Percentiles rank a stretch among this genome's conserved stretches.
phyloP scores from a whole-genome alignment of 1,284 basidiomycete species.

The Cutaneotrichosporon cavernicola region DNA sequence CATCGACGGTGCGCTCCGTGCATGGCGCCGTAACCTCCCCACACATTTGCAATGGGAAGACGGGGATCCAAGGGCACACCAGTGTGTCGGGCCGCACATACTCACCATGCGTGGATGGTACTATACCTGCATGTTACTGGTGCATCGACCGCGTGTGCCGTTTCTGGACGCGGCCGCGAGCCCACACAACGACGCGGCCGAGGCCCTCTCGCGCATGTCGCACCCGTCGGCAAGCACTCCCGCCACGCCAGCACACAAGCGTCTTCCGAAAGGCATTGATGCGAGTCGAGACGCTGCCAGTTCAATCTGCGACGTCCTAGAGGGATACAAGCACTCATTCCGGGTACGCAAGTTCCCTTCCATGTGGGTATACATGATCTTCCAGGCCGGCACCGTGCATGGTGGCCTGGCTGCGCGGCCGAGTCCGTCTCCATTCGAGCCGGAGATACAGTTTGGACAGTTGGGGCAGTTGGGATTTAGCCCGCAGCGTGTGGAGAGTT shows the following conservation, averaged over 20 bases:
- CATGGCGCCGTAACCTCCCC: conserved; percentile 18
- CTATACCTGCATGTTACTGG: conserved; percentile 20
- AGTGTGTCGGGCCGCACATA: conserved; percentile 18
- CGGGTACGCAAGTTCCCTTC: conserved; percentile 22
- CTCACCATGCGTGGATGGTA: conserved; percentile 25
- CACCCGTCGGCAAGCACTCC: background rate
- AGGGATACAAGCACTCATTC: conserved; percentile 18
- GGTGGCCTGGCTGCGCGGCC: conserved; percentile 19
- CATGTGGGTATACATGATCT: conserved; percentile 23
- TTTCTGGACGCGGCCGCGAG: conserved; percentile 18
- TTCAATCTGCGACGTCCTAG: conserved; percentile 20
- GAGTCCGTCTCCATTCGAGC: background rate
- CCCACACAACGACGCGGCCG: conserved; percentile 9
- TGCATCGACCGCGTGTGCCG: conserved; percentile 26
- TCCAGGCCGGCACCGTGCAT: conserved; percentile 24
- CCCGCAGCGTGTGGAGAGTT: conserved; percentile 5
- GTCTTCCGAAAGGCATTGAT: conserved; percentile 17
- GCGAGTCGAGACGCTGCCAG: conserved; percentile 17
- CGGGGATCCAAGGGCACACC: conserved; percentile 16
- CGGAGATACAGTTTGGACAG: background rate
- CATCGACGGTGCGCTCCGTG: conserved; percentile 18
- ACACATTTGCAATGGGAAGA: conserved; percentile 24
- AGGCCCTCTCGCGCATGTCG: conserved; percentile 7
- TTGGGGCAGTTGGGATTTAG: background rate
- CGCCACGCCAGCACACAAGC: background rate